These are phyloP conservation scores for Aspergillus proliferans DNA, from an alignment of 2,329 filamentous ascomycete species.

Conservation along the genomic window DNA sequence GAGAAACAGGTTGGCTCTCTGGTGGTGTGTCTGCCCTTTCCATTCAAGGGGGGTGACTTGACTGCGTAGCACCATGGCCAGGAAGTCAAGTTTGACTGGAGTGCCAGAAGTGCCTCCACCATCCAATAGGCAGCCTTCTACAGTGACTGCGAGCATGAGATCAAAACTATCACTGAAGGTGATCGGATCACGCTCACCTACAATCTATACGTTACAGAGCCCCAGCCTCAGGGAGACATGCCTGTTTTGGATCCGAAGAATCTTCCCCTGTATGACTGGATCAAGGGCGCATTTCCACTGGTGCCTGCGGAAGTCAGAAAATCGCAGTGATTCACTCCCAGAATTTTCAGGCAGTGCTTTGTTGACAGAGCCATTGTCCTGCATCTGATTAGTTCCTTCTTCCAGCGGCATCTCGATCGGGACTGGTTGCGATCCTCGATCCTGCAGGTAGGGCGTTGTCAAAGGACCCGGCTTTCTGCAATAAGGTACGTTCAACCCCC, in stretches of 20 bases:
- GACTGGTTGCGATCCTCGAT: too few species aligned
- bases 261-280: neutral
- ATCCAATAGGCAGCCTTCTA: constrained; percentile 36
- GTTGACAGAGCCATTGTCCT: too few species aligned
- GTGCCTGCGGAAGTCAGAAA: neutral
- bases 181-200: constrained; percentile 56
- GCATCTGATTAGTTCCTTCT: too few species aligned
- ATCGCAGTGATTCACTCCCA: neutral
- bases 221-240: constrained; percentile 3
- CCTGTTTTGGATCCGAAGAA: constrained; percentile 18
- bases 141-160: constrained; percentile 33
- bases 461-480: too few species aligned
- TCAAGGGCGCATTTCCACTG: neutral
- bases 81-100: constrained; percentile 24
- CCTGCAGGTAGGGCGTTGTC: too few species aligned
- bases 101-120: constrained; percentile 7
- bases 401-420: too few species aligned
- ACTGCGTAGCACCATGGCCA: constrained; percentile 27
- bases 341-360: too few species aligned
- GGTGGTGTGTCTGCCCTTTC: constrained; percentile 45
- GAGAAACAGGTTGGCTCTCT: constrained; percentile 48
- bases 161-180: constrained; percentile 43
- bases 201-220: constrained; percentile 46
- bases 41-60: constrained; percentile 27
- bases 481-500: too few species aligned